Evolutionary conservation across 257 asterid species (phyloP), one percentile per base, ranked within the genome.

Genomic region (Scutellaria barbata): DNA sequence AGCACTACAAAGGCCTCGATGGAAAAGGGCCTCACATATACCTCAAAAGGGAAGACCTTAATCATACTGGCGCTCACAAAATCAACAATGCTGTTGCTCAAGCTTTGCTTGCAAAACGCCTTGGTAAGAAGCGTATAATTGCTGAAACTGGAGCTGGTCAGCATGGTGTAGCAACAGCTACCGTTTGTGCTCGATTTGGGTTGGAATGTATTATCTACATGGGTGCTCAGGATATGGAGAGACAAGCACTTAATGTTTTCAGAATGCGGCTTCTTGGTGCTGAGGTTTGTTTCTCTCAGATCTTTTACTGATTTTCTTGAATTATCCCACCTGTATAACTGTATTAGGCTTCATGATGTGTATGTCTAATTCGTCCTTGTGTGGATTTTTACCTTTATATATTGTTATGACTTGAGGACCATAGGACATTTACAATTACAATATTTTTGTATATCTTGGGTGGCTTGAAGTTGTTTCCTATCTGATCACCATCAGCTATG

Each of bases 221-320:
- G 98, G 99, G 98, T 72, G 98, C 96, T 71, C 96, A 91, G 75
- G 99, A 94, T 76, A 94, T 94, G 99, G 98, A 94, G 88, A 86
- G 98, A 51, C 99, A 94, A 68, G 77, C 96, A 4, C 95, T 94
- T 39, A 91, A 94, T 73, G 99, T 94, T 72, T 91, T 89, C 86
- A 83, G 96, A 74, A 94, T 94, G 99, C 81, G 85, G 13, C 89
- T 91, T 62, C 96, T 94, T 77, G 98, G 99, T 72, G 98, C 98
- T 69, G 98, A 91, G 99, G 99, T 94, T 17, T 81, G 75, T 80
- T 64, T 74, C 72, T 45, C 62, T 16, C 48, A 17, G 66, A 66
- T 53, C 61, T 71, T 68, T 73, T 60, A 17, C 53, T 53, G 57
- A 22, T 25, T 37, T 52, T 55, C 42, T 69, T 61, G 54, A 20